These are phyloP conservation scores for Paramyrothecium sp. DNA, from an alignment of 2,329 filamentous ascomycete genomes.

Conservation along the genomic window DNA sequence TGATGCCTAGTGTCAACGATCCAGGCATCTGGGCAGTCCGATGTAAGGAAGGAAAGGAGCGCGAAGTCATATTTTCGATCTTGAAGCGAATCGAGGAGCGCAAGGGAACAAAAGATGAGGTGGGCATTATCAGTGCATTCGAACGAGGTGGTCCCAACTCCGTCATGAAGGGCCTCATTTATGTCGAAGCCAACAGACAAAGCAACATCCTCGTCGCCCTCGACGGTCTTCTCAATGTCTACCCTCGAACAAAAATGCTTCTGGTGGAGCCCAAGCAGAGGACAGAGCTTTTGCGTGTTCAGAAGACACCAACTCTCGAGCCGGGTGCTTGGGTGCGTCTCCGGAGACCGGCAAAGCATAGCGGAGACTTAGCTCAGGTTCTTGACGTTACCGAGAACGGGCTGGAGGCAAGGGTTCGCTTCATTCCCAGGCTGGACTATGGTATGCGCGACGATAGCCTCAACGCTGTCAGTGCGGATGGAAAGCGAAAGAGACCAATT, in stretches of 20 bases:
- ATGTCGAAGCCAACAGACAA: slow-evolving; percentile 86
- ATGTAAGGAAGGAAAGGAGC: slow-evolving; percentile 93
- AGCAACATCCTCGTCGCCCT: slow-evolving; percentile 82
- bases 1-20: slow-evolving; percentile 91
- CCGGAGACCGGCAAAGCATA: slow-evolving; percentile 75
- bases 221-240: slow-evolving; percentile 84
- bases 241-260: slow-evolving; percentile 81
- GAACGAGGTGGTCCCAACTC: slow-evolving; percentile 77
- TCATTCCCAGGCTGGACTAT: slow-evolving; percentile 91
- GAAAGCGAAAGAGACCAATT: slow-evolving; percentile 76
- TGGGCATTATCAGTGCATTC: slow-evolving; percentile 86
- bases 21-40: slow-evolving; percentile 93
- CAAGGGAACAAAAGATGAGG: slow-evolving; percentile 71
- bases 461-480: slow-evolving; percentile 46
- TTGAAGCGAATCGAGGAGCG: slow-evolving; percentile 87
- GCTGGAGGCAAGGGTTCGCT: slow-evolving; percentile 79
- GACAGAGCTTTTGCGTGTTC: slow-evolving; percentile 89
- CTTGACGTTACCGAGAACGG: slow-evolving; percentile 92
- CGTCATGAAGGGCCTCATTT: slow-evolving; percentile 90
- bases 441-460: slow-evolving; percentile 75
- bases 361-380: slow-evolving; percentile 87
- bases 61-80: slow-evolving; percentile 83
- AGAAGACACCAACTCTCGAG: slow-evolving; percentile 80
- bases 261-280: slow-evolving; percentile 96
- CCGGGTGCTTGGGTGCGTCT: slow-evolving; percentile 92